Conservation (phyloP, 176 grass and related monocot species). For the Cenchrus purpureus region DNA sequence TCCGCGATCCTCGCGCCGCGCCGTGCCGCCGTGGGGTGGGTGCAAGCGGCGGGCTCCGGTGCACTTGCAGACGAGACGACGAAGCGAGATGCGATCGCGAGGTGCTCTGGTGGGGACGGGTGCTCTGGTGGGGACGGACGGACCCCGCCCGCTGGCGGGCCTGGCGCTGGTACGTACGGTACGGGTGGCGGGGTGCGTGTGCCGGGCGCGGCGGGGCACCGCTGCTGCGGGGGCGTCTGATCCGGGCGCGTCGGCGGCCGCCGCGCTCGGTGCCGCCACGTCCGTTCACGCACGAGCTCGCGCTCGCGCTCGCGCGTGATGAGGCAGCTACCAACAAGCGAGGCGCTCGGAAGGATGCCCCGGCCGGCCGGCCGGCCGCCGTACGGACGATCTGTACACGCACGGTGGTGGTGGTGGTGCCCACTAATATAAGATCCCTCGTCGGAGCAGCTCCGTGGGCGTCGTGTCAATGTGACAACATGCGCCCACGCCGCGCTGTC, state of each 20-base stretch:
- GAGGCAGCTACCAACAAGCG: too few species aligned
- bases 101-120: background rate
- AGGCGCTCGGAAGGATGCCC: background rate
- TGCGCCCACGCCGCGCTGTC: constrained; percentile 17
- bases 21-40: too few species aligned
- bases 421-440: background rate
- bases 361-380: background rate
- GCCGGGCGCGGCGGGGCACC: background rate
- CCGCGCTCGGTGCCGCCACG: background rate
- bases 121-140: background rate
- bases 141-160: too few species aligned
- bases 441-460: background rate
- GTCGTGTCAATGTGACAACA: constrained; percentile 1
- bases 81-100: background rate
- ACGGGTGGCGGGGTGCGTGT: background rate
- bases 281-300: background rate
- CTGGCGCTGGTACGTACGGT: background rate
- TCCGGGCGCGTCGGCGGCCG: background rate
- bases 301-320: too few species aligned
- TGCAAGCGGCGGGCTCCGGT: background rate
- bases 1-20: too few species aligned
- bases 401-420: background rate
- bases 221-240: background rate
- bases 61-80: too few species aligned
- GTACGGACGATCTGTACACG: background rate